These are phyloP conservation scores for Corniculantispora saksenae DNA, from an alignment of 2,329 filamentous ascomycete genomes.

Conservation along the genomic window DNA sequence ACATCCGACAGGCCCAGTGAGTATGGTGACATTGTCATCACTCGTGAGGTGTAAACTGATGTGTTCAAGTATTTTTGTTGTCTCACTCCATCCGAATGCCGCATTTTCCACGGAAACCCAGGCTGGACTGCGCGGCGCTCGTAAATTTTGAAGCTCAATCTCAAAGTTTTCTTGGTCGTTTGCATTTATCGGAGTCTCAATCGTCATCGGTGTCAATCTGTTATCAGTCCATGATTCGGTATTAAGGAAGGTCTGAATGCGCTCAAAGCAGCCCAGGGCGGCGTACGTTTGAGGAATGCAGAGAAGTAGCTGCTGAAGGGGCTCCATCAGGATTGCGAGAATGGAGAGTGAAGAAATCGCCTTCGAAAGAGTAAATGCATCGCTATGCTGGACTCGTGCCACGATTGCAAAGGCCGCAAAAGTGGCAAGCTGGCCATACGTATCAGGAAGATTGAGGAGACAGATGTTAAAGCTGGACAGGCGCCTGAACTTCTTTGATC, in stretches of 20 bases:
- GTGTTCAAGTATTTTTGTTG: neutral
- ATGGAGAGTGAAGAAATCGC: constrained; percentile 16
- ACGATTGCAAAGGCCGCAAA: constrained; percentile 16
- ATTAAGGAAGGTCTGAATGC: constrained; percentile 16
- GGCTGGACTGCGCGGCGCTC: neutral
- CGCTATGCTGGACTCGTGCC: neutral
- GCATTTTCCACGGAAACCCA: neutral
- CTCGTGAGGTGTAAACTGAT: neutral
- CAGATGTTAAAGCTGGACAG: constrained; percentile 19
- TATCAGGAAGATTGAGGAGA: constrained; percentile 15
- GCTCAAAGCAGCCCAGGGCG: constrained; percentile 16
- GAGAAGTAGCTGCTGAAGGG: constrained; percentile 7
- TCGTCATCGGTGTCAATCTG: neutral
- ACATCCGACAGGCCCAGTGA: constrained; percentile 34
- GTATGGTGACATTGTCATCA: constrained; percentile 26
- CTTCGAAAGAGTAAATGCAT: constrained; percentile 14
- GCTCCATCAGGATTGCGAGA: constrained; percentile 6
- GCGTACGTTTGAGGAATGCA: neutral
- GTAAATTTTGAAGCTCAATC: neutral
- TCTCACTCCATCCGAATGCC: neutral
- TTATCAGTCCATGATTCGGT: constrained; percentile 1
- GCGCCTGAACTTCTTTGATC: constrained; percentile 15
- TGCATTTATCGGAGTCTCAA: neutral
- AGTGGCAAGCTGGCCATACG: constrained; percentile 8
- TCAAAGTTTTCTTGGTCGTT: neutral